Evolutionary conservation across 2,329 filamentous ascomycete genomes (phyloP).

Genomic region (Pseudocercospora pini-densiflorae): DNA sequence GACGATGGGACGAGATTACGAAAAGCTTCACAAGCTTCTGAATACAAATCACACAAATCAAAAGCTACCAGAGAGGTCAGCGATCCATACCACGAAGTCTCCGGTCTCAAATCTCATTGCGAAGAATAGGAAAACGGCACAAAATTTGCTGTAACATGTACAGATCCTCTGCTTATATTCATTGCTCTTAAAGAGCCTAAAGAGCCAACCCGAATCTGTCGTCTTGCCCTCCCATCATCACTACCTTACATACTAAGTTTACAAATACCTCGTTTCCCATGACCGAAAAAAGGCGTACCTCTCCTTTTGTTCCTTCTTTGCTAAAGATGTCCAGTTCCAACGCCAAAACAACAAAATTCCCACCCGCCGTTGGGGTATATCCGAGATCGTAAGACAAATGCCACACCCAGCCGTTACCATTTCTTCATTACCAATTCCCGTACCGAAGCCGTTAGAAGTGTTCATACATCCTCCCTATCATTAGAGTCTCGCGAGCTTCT

Average conservation of each 20-base stretch:
- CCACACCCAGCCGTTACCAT: slow-evolving; percentile 3
- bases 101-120: neutral
- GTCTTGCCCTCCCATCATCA: neutral
- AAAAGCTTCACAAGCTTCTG: neutral
- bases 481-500: neutral
- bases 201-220: neutral
- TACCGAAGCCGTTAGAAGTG: neutral
- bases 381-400: slow-evolving; percentile 18
- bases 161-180: slow-evolving; percentile 6
- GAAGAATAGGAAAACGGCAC: neutral
- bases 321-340: neutral
- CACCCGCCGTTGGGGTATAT: slow-evolving; percentile 23
- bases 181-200: neutral
- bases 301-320: neutral
- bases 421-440: neutral
- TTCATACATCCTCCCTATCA: neutral
- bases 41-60: neutral
- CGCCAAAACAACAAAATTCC: neutral
- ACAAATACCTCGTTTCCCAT: neutral
- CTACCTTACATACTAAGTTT: slow-evolving; percentile 3
- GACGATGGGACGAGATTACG: slow-evolving; percentile 15
- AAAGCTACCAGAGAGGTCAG: neutral
- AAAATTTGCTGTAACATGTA: slow-evolving; percentile 1
- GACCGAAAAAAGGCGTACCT: neutral
- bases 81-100: neutral